Evolutionary conservation across 441 rosid genomes (phyloP).

Genomic region (Populus hybrid): DNA sequence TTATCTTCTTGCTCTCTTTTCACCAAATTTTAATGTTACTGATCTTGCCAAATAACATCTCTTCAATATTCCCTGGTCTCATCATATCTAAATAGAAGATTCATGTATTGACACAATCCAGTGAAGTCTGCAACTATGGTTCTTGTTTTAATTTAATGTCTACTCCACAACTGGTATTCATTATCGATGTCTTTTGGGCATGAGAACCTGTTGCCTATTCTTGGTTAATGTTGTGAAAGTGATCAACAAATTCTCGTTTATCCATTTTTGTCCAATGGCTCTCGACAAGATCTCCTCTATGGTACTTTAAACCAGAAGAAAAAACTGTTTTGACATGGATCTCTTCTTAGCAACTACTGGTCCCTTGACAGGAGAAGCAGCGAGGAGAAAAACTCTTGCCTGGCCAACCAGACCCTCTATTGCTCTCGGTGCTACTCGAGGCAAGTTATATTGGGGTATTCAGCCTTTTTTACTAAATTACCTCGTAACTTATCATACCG

Average conservation of each 20-base stretch:
- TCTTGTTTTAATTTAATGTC: too few relatives aligned
- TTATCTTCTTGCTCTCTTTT: background rate
- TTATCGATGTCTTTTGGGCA: slow-evolving; percentile 38
- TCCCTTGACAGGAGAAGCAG: slow-evolving; percentile 53
- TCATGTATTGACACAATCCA: too few relatives aligned
- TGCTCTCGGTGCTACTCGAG: slow-evolving; percentile 75
- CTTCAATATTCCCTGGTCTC: too few relatives aligned
- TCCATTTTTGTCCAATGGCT: slow-evolving; percentile 78
- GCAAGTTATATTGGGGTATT: slow-evolving; percentile 29
- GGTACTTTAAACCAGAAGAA: slow-evolving; percentile 33
- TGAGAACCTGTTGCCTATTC: slow-evolving; percentile 69
- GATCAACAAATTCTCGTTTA: slow-evolving; percentile 77
- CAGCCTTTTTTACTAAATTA: background rate
- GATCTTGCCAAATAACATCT: too few relatives aligned
- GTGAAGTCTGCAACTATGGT: too few relatives aligned
- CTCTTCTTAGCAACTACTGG: slow-evolving; percentile 8
- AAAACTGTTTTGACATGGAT: slow-evolving; percentile 1
- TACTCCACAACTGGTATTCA: slow-evolving; percentile 9
- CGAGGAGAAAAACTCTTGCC: slow-evolving; percentile 60
- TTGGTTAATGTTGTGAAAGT: slow-evolving; percentile 64
- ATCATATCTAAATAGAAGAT: too few relatives aligned
- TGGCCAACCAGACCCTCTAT: slow-evolving; percentile 76
- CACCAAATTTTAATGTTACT: background rate
- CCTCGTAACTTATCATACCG: background rate
- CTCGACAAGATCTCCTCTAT: slow-evolving; percentile 69